A percentile compares a stretch with the other conserved stretches of the same genome.
Evolutionary conservation across 345 rosid species (phyloP).

Genomic region (Camelina hispida): DNA sequence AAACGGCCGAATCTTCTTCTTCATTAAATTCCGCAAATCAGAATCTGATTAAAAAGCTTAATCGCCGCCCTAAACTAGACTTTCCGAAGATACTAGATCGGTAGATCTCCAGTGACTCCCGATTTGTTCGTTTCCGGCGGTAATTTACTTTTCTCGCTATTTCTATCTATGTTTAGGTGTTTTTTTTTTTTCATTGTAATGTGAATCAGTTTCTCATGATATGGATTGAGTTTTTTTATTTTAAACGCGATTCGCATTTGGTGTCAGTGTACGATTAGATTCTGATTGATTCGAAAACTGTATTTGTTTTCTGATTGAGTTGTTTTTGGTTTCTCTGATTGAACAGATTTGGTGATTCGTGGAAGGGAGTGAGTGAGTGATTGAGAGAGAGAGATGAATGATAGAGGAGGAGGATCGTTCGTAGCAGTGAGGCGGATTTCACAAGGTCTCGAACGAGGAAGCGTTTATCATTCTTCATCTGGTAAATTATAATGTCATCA

Average conservation of each 20-base stretch:
- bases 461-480: constrained; percentile 83
- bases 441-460: constrained; percentile 85
- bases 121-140: constrained; percentile 25
- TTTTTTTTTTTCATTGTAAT: not conserved
- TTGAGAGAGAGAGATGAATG: constrained; percentile 68
- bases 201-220: not conserved
- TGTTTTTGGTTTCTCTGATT: constrained; percentile 31
- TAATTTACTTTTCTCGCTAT: not conserved
- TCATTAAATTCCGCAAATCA: not conserved
- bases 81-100: constrained; percentile 15
- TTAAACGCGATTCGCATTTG: constrained; percentile 21
- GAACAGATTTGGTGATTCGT: constrained; percentile 6
- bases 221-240: not conserved
- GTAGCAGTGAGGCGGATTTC: constrained; percentile 98
- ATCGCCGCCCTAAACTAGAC: constrained; percentile 23
- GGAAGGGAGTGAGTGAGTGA: constrained; percentile 6
- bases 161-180: too few relatives aligned
- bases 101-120: constrained; percentile 24
- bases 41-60: constrained; percentile 7
- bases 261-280: constrained; percentile 23
- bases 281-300: constrained; percentile 24
- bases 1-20: constrained; percentile 36
- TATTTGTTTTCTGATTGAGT: constrained; percentile 26
- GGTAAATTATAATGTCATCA: constrained; percentile 46
- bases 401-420: constrained; percentile 98